Base-by-base conservation (phyloP, 83 land plant genomes). In the Thuja plicata region DNA sequence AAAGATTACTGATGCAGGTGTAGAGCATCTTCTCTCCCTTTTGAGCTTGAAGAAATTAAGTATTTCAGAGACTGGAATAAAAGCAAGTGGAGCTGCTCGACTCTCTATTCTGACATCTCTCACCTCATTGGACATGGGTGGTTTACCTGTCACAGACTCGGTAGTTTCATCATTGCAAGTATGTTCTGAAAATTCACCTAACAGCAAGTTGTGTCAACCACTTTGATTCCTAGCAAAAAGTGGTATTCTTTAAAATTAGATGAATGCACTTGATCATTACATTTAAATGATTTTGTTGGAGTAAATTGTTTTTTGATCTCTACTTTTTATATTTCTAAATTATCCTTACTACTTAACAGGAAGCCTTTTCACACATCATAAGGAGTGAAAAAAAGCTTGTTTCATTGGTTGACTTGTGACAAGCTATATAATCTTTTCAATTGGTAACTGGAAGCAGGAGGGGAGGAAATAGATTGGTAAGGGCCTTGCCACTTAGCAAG, bases 111-210 rank as follows among this genome's bases (percentile, higher is more conserved):
- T 98, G 27, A 88, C 73, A 84, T 87, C 90, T 8, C 92, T 97
- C 38, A 79, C 35, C 37, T 89, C 91, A 8, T 89, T 98, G 88
- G 99, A 97, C 92, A 88, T 98, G 87, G 99, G 99, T 41, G 99
- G 99, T 13, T 90, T 96, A 27, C 97, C 96, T 38, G 96, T 98
- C 57, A 94, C 96, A 86, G 99, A 98, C 91, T 77, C n/a, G 73
- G 92, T 91, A 30, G 85, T 98, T 30, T 74, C 57, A 52, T 95
- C 97, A 35, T 91, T 98, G 74, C 95, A 94, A 94, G 99, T 98
- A 70, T 55, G 92, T 55, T 80, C 27, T 21, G 66, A 80, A 52
- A 73, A 66, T 34, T 89, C 43, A 32, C 41, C 15, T 7, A 52
- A 41, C 60, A 79, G 35, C 52, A 35, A 38, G n/a, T 89, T 77